These are phyloP conservation scores for Trichoderma endophyticum DNA, from an alignment of 2,329 filamentous ascomycete genomes.

Conservation along the genomic window DNA sequence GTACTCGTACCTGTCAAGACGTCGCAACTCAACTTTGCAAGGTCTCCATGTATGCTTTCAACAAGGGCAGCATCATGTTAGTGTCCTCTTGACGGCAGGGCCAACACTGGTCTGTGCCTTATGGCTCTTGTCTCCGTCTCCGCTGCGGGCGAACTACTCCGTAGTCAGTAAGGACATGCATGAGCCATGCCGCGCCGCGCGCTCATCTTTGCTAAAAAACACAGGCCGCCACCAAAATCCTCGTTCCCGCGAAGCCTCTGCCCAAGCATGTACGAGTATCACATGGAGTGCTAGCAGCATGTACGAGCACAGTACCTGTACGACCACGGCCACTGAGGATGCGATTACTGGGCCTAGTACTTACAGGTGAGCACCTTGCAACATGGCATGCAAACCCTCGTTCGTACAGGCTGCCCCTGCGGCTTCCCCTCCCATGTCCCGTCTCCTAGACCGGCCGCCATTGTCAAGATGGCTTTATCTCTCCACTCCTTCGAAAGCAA, in stretches of 20 bases:
- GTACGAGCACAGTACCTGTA: background rate
- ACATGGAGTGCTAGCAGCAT: background rate
- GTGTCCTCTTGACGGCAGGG: background rate
- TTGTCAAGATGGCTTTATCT: constrained; percentile 9
- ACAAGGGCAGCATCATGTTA: constrained; percentile 14
- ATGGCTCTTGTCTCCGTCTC: constrained; percentile 6
- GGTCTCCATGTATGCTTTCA: background rate
- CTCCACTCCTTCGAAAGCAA: constrained; percentile 5
- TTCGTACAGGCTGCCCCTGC: background rate
- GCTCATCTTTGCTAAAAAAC: constrained; percentile 6
- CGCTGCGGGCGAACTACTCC: constrained; percentile 18
- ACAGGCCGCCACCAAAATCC: constrained; percentile 17
- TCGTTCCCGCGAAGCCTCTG: constrained; percentile 10
- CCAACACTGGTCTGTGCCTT: constrained; percentile 12
- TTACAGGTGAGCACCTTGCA: background rate
- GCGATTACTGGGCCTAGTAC: background rate
- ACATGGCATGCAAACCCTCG: background rate
- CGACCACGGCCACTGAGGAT: background rate
- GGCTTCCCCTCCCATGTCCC: constrained; percentile 11
- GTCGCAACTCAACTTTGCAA: constrained; percentile 1
- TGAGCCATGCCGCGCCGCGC: constrained; percentile 14
- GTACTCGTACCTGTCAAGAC: constrained; percentile 2
- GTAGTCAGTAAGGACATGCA: constrained; percentile 13
- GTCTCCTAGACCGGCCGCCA: background rate
- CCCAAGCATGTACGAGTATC: background rate